phyloP scores from a whole-genome alignment of 768 basidiomycete genomes.

The Lactarius hengduanensis region DNA sequence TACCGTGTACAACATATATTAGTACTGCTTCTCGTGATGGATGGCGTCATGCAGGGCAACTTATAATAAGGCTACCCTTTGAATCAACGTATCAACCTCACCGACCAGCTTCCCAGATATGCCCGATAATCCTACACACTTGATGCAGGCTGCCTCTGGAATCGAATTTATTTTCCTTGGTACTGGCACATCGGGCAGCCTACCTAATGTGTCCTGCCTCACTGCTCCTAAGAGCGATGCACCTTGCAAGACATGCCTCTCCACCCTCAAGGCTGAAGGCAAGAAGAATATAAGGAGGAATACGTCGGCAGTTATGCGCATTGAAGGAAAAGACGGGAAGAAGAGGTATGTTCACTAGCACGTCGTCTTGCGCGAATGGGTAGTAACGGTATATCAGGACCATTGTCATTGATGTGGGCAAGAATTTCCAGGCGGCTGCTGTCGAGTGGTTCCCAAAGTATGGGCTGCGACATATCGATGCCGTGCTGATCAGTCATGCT shows the following conservation, averaged over 20 bases:
- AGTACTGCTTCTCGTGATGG: background rate
- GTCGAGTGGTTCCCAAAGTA: constrained; percentile 67
- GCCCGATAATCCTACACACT: constrained; percentile 1
- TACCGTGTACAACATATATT: too few species aligned
- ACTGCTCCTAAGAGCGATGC: constrained; percentile 57
- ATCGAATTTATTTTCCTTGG: constrained; percentile 79
- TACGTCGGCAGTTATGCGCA: constrained; percentile 67
- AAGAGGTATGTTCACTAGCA: constrained; percentile 48
- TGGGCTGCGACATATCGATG: constrained; percentile 67
- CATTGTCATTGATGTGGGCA: constrained; percentile 81
- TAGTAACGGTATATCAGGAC: constrained; percentile 46
- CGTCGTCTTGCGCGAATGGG: background rate
- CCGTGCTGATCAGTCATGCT: constrained; percentile 81
- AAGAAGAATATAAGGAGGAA: constrained; percentile 85
- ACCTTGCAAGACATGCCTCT: constrained; percentile 64
- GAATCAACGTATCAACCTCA: background rate
- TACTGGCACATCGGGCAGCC: constrained; percentile 73
- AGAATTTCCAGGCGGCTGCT: constrained; percentile 67
- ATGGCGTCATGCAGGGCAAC: background rate
- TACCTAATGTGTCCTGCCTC: constrained; percentile 72
- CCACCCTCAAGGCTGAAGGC: constrained; percentile 64
- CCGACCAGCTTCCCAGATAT: background rate
- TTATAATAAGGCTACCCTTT: background rate
- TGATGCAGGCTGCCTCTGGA: constrained; percentile 24
- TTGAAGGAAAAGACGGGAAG: constrained; percentile 41